These are phyloP conservation scores for Tolypocladium nubicola DNA, from an alignment of 2,329 filamentous ascomycete genomes.

Conservation along the genomic window DNA sequence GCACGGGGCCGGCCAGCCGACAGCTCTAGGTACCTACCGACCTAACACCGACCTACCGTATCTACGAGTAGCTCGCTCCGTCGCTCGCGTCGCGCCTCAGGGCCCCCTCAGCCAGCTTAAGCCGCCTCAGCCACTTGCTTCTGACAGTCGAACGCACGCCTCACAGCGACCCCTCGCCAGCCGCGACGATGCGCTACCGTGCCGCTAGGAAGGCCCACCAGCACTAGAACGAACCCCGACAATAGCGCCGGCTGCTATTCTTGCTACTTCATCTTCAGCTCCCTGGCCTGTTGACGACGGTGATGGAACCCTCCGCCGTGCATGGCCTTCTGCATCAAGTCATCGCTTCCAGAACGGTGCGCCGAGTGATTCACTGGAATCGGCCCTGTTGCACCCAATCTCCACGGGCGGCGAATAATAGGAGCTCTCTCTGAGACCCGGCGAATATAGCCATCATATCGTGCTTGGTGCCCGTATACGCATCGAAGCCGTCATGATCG, in stretches of 20 bases:
- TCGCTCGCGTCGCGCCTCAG: neutral
- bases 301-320: neutral
- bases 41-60: too few relatives aligned
- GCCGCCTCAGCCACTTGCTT: neutral
- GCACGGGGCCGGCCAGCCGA: neutral
- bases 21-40: too few relatives aligned
- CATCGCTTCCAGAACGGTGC: neutral
- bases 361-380: neutral
- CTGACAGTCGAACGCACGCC: neutral
- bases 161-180: neutral
- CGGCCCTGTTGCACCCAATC: neutral
- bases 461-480: too few relatives aligned
- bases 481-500: too few relatives aligned
- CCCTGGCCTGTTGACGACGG: neutral
- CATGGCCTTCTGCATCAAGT: neutral
- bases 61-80: too few relatives aligned
- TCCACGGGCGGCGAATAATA: neutral
- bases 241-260: neutral
- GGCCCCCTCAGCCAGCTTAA: too few relatives aligned
- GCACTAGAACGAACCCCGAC: neutral
- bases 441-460: neutral
- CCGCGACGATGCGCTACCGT: neutral
- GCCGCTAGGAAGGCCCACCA: neutral
- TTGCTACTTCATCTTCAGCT: neutral
- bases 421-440: neutral